These are phyloP conservation scores for Colletotrichum sp. DNA, from an alignment of 2,329 filamentous ascomycete species.

Conservation along the genomic window DNA sequence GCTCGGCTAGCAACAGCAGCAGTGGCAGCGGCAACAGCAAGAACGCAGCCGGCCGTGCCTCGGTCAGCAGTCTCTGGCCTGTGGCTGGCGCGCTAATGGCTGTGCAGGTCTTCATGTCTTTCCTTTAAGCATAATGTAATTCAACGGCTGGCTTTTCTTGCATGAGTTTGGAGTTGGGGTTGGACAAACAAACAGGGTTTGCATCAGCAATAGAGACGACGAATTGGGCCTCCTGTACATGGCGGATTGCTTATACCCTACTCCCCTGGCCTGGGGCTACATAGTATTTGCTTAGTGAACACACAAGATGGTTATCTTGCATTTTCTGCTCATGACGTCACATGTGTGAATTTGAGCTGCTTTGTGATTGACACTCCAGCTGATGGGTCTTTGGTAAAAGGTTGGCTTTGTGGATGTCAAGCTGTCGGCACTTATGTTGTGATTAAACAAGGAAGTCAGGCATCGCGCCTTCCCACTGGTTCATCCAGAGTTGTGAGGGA, in stretches of 20 bases:
- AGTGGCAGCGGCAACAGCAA: neutral
- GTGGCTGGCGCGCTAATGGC: slow-evolving; percentile 1
- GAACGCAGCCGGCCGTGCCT: slow-evolving; percentile 11
- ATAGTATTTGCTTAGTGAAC: neutral
- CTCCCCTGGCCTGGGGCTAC: neutral
- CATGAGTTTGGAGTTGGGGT: slow-evolving; percentile 12
- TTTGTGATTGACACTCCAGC: fast-evolving
- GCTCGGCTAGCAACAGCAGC: slow-evolving; percentile 5
- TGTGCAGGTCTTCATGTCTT: slow-evolving; percentile 8
- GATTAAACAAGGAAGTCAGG: neutral
- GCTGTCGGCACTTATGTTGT: neutral
- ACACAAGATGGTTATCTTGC: neutral
- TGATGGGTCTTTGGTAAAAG: neutral
- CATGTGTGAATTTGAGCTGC: neutral
- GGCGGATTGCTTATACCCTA: slow-evolving; percentile 18
- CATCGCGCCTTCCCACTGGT: neutral
- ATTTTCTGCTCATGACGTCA: neutral
- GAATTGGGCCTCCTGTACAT: neutral
- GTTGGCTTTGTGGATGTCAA: neutral
- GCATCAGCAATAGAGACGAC: neutral
- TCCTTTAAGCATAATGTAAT: slow-evolving; percentile 7
- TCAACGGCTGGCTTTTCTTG: slow-evolving; percentile 1
- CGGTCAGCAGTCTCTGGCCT: neutral
- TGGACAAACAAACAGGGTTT: neutral
- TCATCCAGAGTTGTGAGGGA: slow-evolving; percentile 9